Evolutionary conservation across 1,284 basidiomycete genomes (phyloP), one percentile per base, ranked within the genome.

Genomic region (Leccinum cinnamomeum): DNA sequence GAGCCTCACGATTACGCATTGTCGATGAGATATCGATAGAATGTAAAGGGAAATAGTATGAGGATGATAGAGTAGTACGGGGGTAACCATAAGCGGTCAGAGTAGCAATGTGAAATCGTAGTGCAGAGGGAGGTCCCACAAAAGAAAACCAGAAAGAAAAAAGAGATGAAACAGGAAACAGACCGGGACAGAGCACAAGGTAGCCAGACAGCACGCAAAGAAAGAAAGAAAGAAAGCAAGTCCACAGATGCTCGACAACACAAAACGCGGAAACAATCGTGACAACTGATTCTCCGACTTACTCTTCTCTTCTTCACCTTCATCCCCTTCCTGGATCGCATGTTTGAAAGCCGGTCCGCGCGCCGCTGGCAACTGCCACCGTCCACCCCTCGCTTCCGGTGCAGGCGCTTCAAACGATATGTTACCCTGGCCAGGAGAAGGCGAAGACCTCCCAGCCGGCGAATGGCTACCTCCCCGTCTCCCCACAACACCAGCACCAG

Each of bases 291-390:
- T 61, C 61, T 53, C 59, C 53, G 48, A 11, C 20, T 70, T 81
- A 81, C 30, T 30, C 30, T 30, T 30, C 70, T 89, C 87, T 70
- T 90, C 89, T 65, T 87, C 90, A 58, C 85, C 84, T 65, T 86
- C 90, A 65, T 92, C 90, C 69, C 91, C 90, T 72, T 91, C 90
- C 71, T 90, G 86, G 62, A 91, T 91, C 18, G 86, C 74, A 65
- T 85, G 81, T 60, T 79, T 81, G 67, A 89, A 88, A 10, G 88
- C 84, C 57, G 83, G 84, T 0, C 86, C 89, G 20, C 90, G 81
- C 28, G 76, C 79, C 58, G 79, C 74, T 37, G 90, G 90, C 16
- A 92, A 76, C 69, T 90, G 87, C 63, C 89, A 82, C 62, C 89
- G 80, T 48, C 86, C 82, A 16, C 72, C 75, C 30, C 59, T 78